These are phyloP conservation scores for Symbiodinium pilosum DNA, from an alignment of 73 alveolate species.

Conservation along the genomic window DNA sequence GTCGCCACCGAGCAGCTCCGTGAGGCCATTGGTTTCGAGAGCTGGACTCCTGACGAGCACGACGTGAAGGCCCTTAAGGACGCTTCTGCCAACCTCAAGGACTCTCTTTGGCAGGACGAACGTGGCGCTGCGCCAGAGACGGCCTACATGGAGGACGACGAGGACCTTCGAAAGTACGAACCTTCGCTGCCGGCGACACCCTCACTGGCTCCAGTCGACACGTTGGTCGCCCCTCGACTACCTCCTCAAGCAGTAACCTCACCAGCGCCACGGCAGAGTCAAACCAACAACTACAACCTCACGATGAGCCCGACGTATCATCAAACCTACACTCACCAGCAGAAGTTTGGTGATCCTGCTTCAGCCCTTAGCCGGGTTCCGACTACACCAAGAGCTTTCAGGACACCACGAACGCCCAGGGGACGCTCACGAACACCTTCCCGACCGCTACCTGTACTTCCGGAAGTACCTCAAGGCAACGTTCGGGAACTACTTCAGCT, in stretches of 20 bases:
- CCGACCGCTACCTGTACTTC: too few species aligned
- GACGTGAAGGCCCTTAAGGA: not conserved
- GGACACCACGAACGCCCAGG: too few species aligned
- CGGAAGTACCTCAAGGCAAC: too few species aligned
- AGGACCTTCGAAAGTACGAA: not conserved
- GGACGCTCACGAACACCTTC: too few species aligned
- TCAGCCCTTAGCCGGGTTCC: too few species aligned
- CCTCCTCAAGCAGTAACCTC: too few species aligned
- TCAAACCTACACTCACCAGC: not conserved
- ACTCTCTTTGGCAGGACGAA: not conserved
- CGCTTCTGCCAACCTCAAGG: not conserved
- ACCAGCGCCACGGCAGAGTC: not conserved
- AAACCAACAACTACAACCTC: not conserved
- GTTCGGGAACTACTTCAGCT: not conserved
- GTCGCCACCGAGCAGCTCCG: constrained; percentile 6
- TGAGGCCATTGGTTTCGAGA: not conserved
- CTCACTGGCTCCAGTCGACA: too few species aligned
- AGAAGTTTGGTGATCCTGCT: too few species aligned
- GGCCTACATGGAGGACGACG: not conserved
- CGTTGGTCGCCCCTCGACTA: too few species aligned
- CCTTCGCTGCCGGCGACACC: too few species aligned
- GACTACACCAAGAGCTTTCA: too few species aligned
- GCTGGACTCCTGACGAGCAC: not conserved
- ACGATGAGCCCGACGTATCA: not conserved
- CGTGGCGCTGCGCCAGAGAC: not conserved